Evolutionary conservation across 2,329 filamentous ascomycete genomes (phyloP), one percentile per base, ranked within the genome.

Genomic region (Tolypocladium guangdongense): DNA sequence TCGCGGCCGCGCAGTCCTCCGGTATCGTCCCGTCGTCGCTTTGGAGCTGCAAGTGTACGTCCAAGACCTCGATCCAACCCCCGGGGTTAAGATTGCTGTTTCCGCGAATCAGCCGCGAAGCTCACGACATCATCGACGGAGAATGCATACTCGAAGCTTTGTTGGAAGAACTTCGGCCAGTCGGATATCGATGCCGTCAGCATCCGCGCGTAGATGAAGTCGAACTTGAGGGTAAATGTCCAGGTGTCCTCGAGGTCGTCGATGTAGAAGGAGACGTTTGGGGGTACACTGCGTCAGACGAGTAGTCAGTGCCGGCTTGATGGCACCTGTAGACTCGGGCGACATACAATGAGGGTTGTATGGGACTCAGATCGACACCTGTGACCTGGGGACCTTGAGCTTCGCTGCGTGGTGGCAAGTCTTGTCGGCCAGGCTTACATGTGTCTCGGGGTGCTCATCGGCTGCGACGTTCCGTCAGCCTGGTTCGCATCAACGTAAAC

Each of bases 261-360:
- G 45, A 76, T 63, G 33, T 73, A 71, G 57, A 80, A 80, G 10
- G 65, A 62, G 4, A 77, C 68, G 51, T 81, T 80, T 1, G 74
- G 68, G 2, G 77, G 76, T 3, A 77, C 72, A 59, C 71, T 72
- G 27, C 14, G 20, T 32, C 0, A 4, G 3, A 12, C 12, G 12
- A 24, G 12, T 27, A 18, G 22, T 45, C 16, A 45, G 22, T 7
- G 16, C 24, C 22, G 14, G 6, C 16, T 18, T 18, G 22, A 5
- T 22, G 2, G 14, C 4, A 3, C 5, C 7, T 27, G 12, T 18
- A 3, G 14, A 41, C 20, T 1, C 2, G 11, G 7, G 41, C 14
- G 1, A 52, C 64, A 22, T 56, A 70, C 67, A 69, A 69, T 1
- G 52, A 53, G 1, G 71, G 68, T 33, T 74, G 71, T 4, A 74